Evolutionary conservation across 140 eudicot genomes (phyloP).

Genomic region (Cichorium intybus): DNA sequence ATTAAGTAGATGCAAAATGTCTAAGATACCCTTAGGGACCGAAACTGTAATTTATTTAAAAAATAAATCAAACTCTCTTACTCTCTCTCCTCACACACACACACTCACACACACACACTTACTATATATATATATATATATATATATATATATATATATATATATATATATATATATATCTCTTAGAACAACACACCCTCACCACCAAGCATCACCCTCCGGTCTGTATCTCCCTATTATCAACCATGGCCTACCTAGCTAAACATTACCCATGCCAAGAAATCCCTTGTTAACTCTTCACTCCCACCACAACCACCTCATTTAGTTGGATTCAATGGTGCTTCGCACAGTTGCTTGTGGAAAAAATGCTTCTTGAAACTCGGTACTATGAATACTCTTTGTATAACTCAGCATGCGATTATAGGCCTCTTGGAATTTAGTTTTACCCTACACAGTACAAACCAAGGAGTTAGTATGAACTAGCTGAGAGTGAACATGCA

Average conservation of each 20-base stretch:
- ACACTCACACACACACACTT: no score
- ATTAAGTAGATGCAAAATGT: no score
- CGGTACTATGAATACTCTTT: background rate
- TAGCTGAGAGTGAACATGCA: conserved; percentile 1
- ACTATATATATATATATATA: no score
- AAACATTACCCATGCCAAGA: conserved; percentile 48
- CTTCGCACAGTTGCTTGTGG: conserved; percentile 1
- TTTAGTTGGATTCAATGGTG: conserved; percentile 7
- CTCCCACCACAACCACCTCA: conserved; percentile 36
- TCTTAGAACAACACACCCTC: no score
- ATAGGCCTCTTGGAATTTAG: conserved; percentile 38
- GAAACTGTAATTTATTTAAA: no score
- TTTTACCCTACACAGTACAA: conserved; percentile 24
- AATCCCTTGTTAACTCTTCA: conserved; percentile 68
- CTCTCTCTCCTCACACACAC: no score
- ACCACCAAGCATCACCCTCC: no score
- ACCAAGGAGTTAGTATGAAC: conserved; percentile 13
- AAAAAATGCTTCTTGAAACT: conserved; percentile 30
- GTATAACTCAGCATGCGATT: conserved; percentile 30
- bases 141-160: no score
- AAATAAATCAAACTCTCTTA: no score
- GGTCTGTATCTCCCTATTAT: conserved; percentile 14
- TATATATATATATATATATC: no score
- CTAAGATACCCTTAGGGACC: no score
- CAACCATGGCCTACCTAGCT: conserved; percentile 1